Evolutionary conservation across 2,329 filamentous ascomycete species (phyloP), one percentile per base, ranked within the genome.

Genomic region (Camillea tinctor): DNA sequence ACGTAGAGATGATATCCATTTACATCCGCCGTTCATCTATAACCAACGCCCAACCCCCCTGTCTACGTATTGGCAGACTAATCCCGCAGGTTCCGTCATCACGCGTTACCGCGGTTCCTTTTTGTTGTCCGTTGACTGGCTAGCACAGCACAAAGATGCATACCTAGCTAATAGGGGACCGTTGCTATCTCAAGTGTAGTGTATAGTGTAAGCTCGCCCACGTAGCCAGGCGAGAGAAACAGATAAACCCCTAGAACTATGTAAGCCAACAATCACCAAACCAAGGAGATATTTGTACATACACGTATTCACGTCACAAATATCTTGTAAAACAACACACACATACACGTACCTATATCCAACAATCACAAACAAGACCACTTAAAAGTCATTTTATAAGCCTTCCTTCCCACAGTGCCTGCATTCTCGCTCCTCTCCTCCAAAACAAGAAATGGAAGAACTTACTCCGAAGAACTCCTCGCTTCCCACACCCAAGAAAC

Each of bases 401-500:
- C 36, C 13, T 17, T 17, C 36, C 17, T 44, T 44, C 36, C 36
- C 36, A 9, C 36, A 15, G n/a, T 11, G 36, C 17, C 36, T 11
- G n/a, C 13, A n/a, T 44, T 54, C 24, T 40, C 49, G 30, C 53
- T 9, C 30, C 50, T 26, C 50, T 50, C 40, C 53, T 9, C 30
- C 40, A 40, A 23, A 26, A 50, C 22, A 36, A 21, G n/a, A 44
- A 59, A 40, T 17, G 36, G 36, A 44, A 44, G 1, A 44, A 15
- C 36, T 15, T n/a, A 22, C 49, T 51, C 19, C 49, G 22, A 21
- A n/a, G 48, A 3, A 7, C 48, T 17, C 8, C 48, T 17, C 48
- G 11, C 49, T 44, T 51, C 40, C 59, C 52, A 24, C 44, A 22
- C 61, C 44, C 50, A 51, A 15, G 48, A 50, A 19, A 19, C 48